Conservation (phyloP, 176 grass and related monocot genomes). For the Cenchrus purpureus region DNA sequence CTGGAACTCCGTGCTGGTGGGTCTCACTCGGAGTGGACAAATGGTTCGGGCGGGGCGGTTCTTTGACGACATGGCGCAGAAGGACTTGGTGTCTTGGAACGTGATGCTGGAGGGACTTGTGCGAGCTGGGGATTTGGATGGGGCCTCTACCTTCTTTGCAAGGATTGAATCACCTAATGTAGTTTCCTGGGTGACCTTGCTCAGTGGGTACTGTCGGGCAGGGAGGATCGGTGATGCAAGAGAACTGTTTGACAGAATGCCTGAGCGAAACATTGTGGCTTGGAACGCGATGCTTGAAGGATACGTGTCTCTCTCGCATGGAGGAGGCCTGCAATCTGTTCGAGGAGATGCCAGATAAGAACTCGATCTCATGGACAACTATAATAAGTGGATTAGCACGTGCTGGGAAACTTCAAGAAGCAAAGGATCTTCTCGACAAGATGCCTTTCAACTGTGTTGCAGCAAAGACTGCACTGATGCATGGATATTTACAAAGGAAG, state of each 20-base stretch:
- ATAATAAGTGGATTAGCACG: constrained; percentile 55
- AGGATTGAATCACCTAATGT: constrained; percentile 54
- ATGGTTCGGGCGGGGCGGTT: constrained; percentile 39
- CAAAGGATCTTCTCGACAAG: constrained; percentile 49
- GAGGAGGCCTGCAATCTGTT: constrained; percentile 55
- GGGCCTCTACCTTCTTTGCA: constrained; percentile 45
- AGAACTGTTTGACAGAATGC: constrained; percentile 58
- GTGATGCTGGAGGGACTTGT: constrained; percentile 66
- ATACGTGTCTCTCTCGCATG: constrained; percentile 32
- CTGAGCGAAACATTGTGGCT: constrained; percentile 47
- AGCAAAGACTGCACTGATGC: constrained; percentile 67
- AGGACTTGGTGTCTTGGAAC: constrained; percentile 65
- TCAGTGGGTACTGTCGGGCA: constrained; percentile 54
- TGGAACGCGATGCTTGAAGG: constrained; percentile 71
- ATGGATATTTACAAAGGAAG: constrained; percentile 54
- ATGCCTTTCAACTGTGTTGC: constrained; percentile 55
- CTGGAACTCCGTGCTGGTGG: constrained; percentile 56
- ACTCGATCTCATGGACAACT: constrained; percentile 58
- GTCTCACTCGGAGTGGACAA: constrained; percentile 43
- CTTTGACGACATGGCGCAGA: constrained; percentile 53
- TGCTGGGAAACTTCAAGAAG: constrained; percentile 57
- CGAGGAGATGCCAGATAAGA: constrained; percentile 52
- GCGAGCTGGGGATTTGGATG: constrained; percentile 45
- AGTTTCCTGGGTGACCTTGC: constrained; percentile 64
- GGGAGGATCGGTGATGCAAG: constrained; percentile 47